Evolutionary conservation across 176 grass and related monocot genomes (phyloP), one percentile per base, ranked within the genome.

Genomic region (Oryza meridionalis): DNA sequence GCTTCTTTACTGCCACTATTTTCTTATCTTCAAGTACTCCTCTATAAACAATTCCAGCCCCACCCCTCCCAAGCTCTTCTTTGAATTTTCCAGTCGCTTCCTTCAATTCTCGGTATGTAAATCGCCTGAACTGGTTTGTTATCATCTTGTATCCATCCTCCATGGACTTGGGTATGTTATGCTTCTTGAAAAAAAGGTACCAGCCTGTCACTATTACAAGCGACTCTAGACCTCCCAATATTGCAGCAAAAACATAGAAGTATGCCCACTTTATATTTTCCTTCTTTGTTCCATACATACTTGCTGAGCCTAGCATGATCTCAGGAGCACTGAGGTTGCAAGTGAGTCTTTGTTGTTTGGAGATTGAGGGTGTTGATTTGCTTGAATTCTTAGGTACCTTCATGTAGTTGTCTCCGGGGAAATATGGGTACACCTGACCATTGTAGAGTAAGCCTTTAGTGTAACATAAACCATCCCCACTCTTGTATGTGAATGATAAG

Each of bases 91-190:
- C 90, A 59, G 90, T 92, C 53, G 80, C 90, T 87, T 92, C 88
- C 86, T 65, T 87, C 84, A 96, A 26, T 75, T 93, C 88, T 79
- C 59, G 8, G 80, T 94, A 97, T 31, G 92, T 94, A 83, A 94
- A 97, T 53, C 58, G 73, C 65, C 90, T 87, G 82, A 97, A 97
- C 75, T 94, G 92, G 64, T 76, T 87, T 62, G 79, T 88, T 77
- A 97, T 90, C 83, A 90, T 85, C 80, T 51, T 90, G 82, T 94
- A 97, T 26, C 94, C 94, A 67, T 92, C 94, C 75, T 94, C 81
- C 67, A 87, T 72, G 26, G 91, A 91, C 66, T 80, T 81, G 11
- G 90, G 80, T 40, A 84, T 82, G 19, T 77, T 75, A 53, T 76
- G 67, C 32, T 82, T 83, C 37, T 82, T 69, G 44, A 89, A 97